phyloP scores from a whole-genome alignment of 1,284 basidiomycete genomes.

The Ceraceosorus bombacis region DNA sequence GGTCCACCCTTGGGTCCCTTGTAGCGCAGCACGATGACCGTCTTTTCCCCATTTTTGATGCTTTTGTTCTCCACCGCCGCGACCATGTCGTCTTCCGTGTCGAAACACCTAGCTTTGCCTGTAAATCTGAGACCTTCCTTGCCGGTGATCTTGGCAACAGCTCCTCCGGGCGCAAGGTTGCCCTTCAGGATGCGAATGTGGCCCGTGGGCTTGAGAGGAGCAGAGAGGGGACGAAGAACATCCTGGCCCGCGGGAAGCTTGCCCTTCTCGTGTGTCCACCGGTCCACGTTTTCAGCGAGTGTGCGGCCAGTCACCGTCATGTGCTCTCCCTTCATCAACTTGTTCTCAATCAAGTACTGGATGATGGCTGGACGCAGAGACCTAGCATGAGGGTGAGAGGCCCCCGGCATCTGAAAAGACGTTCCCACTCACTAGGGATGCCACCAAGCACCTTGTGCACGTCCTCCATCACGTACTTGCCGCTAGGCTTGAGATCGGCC shows the following conservation, averaged over 20 bases:
- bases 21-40: slow-evolving; percentile 45
- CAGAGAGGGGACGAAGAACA: slow-evolving; percentile 35
- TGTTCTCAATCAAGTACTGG: slow-evolving; percentile 45
- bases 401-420: too few species aligned
- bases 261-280: slow-evolving; percentile 60
- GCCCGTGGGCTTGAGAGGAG: slow-evolving; percentile 43
- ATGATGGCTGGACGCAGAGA: slow-evolving; percentile 49
- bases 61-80: slow-evolving; percentile 38
- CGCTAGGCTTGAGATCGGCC: slow-evolving; percentile 46
- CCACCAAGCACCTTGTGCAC: slow-evolving; percentile 42
- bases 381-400: background rate
- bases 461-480: slow-evolving; percentile 49
- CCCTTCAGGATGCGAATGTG: slow-evolving; percentile 47
- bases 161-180: slow-evolving; percentile 45
- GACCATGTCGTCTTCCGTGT: slow-evolving; percentile 46
- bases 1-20: slow-evolving; percentile 45
- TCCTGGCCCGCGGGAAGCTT: slow-evolving; percentile 40
- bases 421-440: slow-evolving; percentile 29
- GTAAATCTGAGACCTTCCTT: slow-evolving; percentile 45
- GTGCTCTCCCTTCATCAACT: slow-evolving; percentile 51
- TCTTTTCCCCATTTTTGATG: slow-evolving; percentile 48
- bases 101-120: slow-evolving; percentile 46
- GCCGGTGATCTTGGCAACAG: slow-evolving; percentile 48
- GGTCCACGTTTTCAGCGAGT: slow-evolving; percentile 46
- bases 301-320: slow-evolving; percentile 46